Conservation (phyloP, 108 stramenopile genomes). For the Tribonema minus region DNA sequence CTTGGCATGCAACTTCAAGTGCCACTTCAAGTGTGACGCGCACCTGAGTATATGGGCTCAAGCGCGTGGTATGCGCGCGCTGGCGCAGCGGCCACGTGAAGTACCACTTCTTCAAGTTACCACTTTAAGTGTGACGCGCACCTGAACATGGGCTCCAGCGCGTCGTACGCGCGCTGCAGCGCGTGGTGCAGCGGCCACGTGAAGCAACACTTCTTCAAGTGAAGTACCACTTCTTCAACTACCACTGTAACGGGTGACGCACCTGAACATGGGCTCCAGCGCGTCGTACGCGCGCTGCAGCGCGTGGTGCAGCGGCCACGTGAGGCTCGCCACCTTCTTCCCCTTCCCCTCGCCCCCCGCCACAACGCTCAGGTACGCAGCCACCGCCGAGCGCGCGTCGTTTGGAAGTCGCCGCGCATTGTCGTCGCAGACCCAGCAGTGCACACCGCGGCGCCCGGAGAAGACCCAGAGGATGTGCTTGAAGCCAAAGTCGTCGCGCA, state of each 20-base stretch:
- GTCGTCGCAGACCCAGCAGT: slow-evolving; percentile 98
- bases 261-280: slow-evolving; percentile 91
- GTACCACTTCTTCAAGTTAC: no score
- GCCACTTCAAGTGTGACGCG: no score
- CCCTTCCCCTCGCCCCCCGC: slow-evolving; percentile 21
- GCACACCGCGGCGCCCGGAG: slow-evolving; percentile 97
- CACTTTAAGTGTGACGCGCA: no score
- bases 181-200: slow-evolving; percentile 25
- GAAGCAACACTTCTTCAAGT: neutral
- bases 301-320: slow-evolving; percentile 51
- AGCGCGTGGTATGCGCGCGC: no score
- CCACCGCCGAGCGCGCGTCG: slow-evolving; percentile 86
- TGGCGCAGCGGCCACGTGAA: no score
- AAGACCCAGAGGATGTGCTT: slow-evolving; percentile 94
- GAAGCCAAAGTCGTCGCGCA: slow-evolving; percentile 92
- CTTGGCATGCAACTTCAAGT: no score
- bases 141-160: slow-evolving; percentile 86
- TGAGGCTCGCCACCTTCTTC: slow-evolving; percentile 21
- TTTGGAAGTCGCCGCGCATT: slow-evolving; percentile 76
- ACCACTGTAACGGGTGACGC: slow-evolving; percentile 82
- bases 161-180: slow-evolving; percentile 70
- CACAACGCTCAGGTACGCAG: slow-evolving; percentile 87
- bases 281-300: slow-evolving; percentile 72
- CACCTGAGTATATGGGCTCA: no score
- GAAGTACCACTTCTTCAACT: slow-evolving; percentile 16